Evolutionary conservation across 106 monocot species (phyloP).

Genomic region (Xerophyta viscosa): DNA sequence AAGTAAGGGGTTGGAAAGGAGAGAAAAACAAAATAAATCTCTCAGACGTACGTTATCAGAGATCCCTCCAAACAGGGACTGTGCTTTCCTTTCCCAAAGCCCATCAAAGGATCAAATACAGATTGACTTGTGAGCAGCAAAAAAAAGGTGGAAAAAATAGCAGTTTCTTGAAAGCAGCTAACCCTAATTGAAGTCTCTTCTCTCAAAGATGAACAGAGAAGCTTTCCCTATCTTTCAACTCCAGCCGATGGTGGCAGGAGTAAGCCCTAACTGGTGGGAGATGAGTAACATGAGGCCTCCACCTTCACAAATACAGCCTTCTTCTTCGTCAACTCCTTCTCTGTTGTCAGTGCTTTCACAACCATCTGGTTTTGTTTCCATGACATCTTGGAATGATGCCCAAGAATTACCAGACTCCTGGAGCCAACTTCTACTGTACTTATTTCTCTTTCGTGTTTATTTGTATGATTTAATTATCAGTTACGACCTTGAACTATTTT

Average conservation of each 20-base stretch:
- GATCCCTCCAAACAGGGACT: conserved; percentile 11
- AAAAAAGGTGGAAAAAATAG: not conserved
- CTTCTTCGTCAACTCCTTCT: conserved; percentile 21
- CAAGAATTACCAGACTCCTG: conserved; percentile 64
- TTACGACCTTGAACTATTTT: too few species aligned
- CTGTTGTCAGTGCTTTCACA: conserved; percentile 13
- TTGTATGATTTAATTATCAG: too few species aligned
- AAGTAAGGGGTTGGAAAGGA: conserved; percentile 9
- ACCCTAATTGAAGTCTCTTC: too few species aligned
- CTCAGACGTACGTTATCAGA: conserved; percentile 11
- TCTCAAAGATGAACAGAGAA: conserved; percentile 29
- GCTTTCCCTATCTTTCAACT: conserved; percentile 36
- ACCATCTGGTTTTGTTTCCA: conserved; percentile 19
- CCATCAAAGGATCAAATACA: conserved; percentile 2
- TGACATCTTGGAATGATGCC: conserved; percentile 24
- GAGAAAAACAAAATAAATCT: conserved; percentile 12
- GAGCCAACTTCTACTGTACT: conserved; percentile 70
- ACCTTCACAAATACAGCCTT: conserved; percentile 14
- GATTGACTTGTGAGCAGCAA: conserved; percentile 27
- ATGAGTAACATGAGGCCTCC: conserved; percentile 31
- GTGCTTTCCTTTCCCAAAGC: conserved; percentile 8
- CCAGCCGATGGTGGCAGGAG: conserved; percentile 56
- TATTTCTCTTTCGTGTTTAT: conserved; percentile 4
- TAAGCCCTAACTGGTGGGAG: conserved; percentile 31
- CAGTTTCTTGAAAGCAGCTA: not conserved